Evolutionary conservation across 2,329 filamentous ascomycete species (phyloP).

Genomic region (Furcasterigmium furcatum): DNA sequence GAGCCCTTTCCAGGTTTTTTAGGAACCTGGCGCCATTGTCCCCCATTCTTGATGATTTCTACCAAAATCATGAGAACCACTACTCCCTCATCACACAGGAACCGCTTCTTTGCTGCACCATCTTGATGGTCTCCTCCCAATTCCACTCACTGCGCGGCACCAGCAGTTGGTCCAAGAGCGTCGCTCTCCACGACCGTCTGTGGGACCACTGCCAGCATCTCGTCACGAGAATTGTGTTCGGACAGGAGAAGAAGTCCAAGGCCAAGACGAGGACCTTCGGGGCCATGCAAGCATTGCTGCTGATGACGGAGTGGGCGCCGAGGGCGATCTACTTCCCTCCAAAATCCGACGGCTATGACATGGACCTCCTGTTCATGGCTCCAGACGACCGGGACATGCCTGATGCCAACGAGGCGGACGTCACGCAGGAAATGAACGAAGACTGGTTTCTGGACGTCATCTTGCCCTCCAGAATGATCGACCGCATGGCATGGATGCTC

Average conservation of each 20-base stretch:
- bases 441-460: conserved; percentile 50
- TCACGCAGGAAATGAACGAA: neutral
- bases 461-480: conserved; percentile 48
- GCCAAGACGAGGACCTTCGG: conserved; percentile 45
- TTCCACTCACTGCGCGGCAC: conserved; percentile 39
- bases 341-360: conserved; percentile 51
- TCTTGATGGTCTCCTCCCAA: conserved; percentile 52
- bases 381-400: conserved; percentile 26
- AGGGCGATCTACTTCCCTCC: conserved; percentile 51
- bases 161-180: conserved; percentile 41
- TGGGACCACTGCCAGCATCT: conserved; percentile 53
- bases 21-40: conserved; percentile 47
- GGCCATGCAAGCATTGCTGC: conserved; percentile 47
- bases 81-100: conserved; percentile 44
- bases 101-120: conserved; percentile 48
- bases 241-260: conserved; percentile 48
- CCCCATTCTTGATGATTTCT: conserved; percentile 45
- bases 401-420: neutral
- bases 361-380: conserved; percentile 41
- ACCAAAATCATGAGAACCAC: conserved; percentile 44
- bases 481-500: conserved; percentile 59
- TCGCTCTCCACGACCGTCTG: conserved; percentile 49
- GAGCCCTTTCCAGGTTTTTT: conserved; percentile 36
- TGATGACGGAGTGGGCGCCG: conserved; percentile 56
- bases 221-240: conserved; percentile 49